These are phyloP conservation scores for Aspergillus clavatus DNA, from an alignment of 2,329 filamentous ascomycete species.

Conservation along the genomic window DNA sequence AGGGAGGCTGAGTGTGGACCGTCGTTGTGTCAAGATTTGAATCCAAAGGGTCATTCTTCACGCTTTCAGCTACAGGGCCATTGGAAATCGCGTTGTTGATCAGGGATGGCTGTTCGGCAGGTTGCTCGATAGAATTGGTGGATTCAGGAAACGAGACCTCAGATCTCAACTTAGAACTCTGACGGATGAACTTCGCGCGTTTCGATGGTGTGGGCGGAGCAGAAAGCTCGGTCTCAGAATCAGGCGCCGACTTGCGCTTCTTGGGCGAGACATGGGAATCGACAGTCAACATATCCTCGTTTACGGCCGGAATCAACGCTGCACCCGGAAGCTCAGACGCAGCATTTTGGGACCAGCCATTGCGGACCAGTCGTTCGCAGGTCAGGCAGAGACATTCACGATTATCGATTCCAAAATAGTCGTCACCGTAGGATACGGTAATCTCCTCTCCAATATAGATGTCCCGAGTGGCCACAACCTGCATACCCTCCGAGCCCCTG, in stretches of 20 bases:
- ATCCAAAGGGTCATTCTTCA: conserved; percentile 1
- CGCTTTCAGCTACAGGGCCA: conserved; percentile 7
- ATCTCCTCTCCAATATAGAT: conserved; percentile 91
- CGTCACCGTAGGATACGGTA: conserved; percentile 91
- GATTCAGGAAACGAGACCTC: conserved; percentile 33
- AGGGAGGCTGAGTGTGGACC: conserved; percentile 9
- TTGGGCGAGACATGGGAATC: conserved; percentile 18
- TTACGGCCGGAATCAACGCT: conserved; percentile 28
- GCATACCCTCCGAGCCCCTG: conserved; percentile 78
- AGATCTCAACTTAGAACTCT: conserved; percentile 34
- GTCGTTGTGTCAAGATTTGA: conserved; percentile 6
- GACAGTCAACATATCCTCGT: conserved; percentile 18
- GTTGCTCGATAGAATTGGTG: conserved; percentile 19
- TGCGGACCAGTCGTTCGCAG: conserved; percentile 69
- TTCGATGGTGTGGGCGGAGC: conserved; percentile 29
- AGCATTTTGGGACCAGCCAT: conserved; percentile 69
- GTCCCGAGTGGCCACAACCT: conserved; percentile 76
- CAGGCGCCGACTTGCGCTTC: conserved; percentile 27
- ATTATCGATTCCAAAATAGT: conserved; percentile 93
- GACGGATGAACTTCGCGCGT: conserved; percentile 29
- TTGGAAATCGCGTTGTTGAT: background rate
- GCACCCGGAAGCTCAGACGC: conserved; percentile 34
- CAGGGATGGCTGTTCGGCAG: conserved; percentile 4
- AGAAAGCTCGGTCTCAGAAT: conserved; percentile 25
- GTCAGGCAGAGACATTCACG: conserved; percentile 89